Evolutionary conservation across 495 filamentous ascomycete species (phyloP).

Genomic region (Jackrogersella multiformis): DNA sequence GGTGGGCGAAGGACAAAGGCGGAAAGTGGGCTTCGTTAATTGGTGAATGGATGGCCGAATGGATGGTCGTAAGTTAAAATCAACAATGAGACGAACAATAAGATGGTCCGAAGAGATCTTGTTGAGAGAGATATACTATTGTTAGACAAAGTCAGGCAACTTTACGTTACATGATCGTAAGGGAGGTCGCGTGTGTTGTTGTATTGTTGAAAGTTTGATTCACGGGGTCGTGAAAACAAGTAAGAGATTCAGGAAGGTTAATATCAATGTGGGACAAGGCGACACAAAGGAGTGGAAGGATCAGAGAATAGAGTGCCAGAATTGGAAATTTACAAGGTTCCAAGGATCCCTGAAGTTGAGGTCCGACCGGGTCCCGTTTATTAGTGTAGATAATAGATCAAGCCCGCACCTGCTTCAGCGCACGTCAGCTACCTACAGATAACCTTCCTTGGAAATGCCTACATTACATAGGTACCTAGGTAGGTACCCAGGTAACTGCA

Average conservation of each 20-base stretch:
- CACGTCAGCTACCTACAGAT: constrained; percentile 25
- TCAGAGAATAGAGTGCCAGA: constrained; percentile 24
- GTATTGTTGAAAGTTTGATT: constrained; percentile 15
- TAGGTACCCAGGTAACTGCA: neutral
- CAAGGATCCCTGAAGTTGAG: constrained; percentile 24
- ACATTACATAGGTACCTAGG: neutral
- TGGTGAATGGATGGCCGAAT: constrained; percentile 4
- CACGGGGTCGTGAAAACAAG: constrained; percentile 21
- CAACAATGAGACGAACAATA: neutral
- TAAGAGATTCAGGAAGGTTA: constrained; percentile 32
- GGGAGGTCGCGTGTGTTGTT: neutral
- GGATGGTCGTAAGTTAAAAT: too few relatives aligned
- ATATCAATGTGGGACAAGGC: constrained; percentile 29
- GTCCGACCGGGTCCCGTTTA: constrained; percentile 12
- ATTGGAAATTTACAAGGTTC: constrained; percentile 31
- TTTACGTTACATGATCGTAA: constrained; percentile 15
- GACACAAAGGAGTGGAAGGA: constrained; percentile 31
- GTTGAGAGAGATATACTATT: constrained; percentile 1
- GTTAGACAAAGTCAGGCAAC: neutral
- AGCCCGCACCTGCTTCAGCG: constrained; percentile 11
- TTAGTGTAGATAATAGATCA: too few relatives aligned
- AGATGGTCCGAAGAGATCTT: neutral
- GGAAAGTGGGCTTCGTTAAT: constrained; percentile 24
- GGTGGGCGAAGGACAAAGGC: constrained; percentile 14
- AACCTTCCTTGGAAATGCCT: too few relatives aligned